Evolutionary conservation across 345 rosid species (phyloP).

Genomic region (Euclidium syriacum): DNA sequence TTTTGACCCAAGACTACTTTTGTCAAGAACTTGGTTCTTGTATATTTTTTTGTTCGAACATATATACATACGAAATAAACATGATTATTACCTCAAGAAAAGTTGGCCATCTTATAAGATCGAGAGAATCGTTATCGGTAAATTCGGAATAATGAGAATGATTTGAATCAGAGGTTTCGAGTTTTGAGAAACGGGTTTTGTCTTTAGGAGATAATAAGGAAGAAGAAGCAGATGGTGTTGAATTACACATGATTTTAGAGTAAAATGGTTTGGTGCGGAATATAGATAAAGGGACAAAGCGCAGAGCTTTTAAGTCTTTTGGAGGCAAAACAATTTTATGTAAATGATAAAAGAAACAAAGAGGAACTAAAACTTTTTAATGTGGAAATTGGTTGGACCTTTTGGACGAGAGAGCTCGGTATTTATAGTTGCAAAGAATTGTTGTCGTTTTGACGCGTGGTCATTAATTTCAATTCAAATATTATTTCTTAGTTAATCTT

Average conservation of each 20-base stretch:
- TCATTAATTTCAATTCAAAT: neutral
- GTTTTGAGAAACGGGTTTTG: constrained; percentile 40
- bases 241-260: constrained; percentile 47
- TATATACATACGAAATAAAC: neutral
- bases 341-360: constrained; percentile 1
- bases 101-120: constrained; percentile 73
- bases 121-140: constrained; percentile 32
- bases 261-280: neutral
- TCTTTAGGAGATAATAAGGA: constrained; percentile 40
- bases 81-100: constrained; percentile 53
- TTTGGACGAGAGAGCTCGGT: constrained; percentile 1
- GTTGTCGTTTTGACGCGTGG: neutral
- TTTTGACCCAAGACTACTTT: too few species aligned
- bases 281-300: constrained; percentile 4
- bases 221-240: constrained; percentile 51
- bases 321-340: constrained; percentile 11
- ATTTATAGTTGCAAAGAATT: constrained; percentile 13
- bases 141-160: constrained; percentile 26
- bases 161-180: constrained; percentile 30
- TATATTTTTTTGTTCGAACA: neutral
- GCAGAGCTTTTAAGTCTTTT: constrained; percentile 12
- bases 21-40: neutral
- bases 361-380: constrained; percentile 2
- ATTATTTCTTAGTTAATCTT: neutral
- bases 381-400: constrained; percentile 21